These are phyloP conservation scores for Fragaria ananassa DNA, from an alignment of 306 rosid genomes.

Conservation along the genomic window DNA sequence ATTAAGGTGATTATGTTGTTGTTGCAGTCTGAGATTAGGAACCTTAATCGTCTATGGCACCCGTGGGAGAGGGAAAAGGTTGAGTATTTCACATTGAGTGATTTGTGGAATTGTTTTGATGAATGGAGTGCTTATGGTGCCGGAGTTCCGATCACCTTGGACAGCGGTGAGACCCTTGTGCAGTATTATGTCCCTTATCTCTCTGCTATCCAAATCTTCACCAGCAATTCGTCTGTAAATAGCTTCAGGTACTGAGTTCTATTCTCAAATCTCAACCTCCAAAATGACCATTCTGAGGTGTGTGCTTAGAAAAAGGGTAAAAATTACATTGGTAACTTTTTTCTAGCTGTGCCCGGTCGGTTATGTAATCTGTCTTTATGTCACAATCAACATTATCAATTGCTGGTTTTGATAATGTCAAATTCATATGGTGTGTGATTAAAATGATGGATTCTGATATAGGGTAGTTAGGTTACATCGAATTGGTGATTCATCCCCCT, in stretches of 20 bases:
- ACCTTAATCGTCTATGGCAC: constrained; percentile 83
- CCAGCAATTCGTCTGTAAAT: constrained; percentile 51
- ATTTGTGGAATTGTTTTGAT: constrained; percentile 79
- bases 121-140: constrained; percentile 99
- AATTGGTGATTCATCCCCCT: neutral
- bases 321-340: neutral
- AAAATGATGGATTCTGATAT: neutral
- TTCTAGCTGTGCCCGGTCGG: neutral
- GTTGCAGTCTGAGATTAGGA: constrained; percentile 63
- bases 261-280: neutral
- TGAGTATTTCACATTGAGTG: constrained; percentile 72
- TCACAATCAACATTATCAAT: neutral
- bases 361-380: neutral
- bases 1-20: neutral
- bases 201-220: constrained; percentile 88
- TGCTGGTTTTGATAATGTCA: constrained; percentile 8
- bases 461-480: neutral
- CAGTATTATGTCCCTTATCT: constrained; percentile 97
- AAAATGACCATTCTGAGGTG: neutral
- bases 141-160: constrained; percentile 67
- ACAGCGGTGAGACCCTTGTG: constrained; percentile 70
- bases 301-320: neutral
- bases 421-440: neutral
- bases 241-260: constrained; percentile 48
- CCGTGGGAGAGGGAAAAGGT: constrained; percentile 86